A percentile compares a stretch with the other conserved stretches of the same genome.
Evolutionary conservation across 2,329 filamentous ascomycete species (phyloP).

Genomic region (Zymoseptoria passerinii): DNA sequence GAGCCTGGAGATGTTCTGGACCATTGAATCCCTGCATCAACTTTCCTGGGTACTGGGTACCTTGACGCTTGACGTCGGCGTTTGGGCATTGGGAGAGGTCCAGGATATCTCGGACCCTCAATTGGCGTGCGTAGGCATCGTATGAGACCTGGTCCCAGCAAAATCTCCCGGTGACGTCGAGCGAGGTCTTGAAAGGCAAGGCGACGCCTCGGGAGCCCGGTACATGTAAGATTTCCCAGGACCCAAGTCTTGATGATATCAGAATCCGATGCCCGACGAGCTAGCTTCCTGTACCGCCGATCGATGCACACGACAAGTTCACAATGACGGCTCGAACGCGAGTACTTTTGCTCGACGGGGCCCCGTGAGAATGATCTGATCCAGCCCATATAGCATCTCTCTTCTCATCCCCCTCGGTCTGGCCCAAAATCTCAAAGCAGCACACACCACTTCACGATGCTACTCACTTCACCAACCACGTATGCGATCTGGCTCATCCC

Average conservation of each 20-base stretch:
- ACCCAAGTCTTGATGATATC: not conserved
- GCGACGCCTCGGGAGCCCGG: not conserved
- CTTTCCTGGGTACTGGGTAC: too few species aligned
- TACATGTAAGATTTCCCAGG: not conserved
- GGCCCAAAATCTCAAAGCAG: not conserved
- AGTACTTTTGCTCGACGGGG: not conserved
- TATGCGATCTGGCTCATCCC: not conserved
- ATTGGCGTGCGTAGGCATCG: too few species aligned
- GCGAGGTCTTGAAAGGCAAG: not conserved
- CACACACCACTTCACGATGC: not conserved
- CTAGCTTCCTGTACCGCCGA: not conserved
- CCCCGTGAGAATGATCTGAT: not conserved
- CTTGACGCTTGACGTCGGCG: too few species aligned
- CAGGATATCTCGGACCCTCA: too few species aligned
- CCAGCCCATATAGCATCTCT: not conserved
- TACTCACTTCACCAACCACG: not conserved
- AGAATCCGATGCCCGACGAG: not conserved
- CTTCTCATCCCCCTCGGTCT: not conserved
- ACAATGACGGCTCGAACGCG: not conserved
- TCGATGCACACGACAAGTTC: not conserved
- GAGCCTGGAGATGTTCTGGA: too few species aligned
- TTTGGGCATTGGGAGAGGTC: too few species aligned
- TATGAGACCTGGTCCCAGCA: too few species aligned
- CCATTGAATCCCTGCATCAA: too few species aligned
- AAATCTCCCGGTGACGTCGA: too few species aligned